Conservation (phyloP, 306 rosid genomes). For the Prunus padus region DNA sequence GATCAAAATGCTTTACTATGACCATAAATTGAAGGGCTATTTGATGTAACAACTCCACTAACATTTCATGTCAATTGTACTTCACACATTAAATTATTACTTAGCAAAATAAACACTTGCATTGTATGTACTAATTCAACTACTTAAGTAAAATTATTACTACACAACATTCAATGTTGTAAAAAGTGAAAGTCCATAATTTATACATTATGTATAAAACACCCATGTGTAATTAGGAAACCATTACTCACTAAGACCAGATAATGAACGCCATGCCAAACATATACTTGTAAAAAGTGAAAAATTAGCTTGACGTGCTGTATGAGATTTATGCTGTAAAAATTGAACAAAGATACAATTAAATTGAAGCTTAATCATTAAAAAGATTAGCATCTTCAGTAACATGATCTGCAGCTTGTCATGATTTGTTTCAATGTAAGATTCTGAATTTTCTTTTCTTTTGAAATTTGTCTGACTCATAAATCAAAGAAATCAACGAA, state of each 20-base stretch:
- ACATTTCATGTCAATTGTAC: background rate
- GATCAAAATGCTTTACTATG: conserved; percentile 1
- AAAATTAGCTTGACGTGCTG: background rate
- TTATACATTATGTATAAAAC: background rate
- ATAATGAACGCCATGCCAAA: background rate
- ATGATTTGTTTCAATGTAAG: background rate
- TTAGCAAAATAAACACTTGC: background rate
- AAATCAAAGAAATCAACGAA: background rate
- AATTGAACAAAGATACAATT: background rate
- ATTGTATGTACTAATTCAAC: background rate
- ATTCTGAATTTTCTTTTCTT: background rate
- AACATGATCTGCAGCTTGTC: background rate
- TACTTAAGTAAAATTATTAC: background rate
- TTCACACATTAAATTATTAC: too few species aligned
- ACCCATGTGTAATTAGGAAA: background rate
- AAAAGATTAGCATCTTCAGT: background rate
- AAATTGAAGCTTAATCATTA: background rate
- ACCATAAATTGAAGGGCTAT: background rate
- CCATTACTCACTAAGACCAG: background rate
- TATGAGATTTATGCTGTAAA: background rate
- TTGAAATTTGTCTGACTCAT: background rate
- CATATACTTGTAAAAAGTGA: background rate
- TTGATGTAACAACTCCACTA: background rate
- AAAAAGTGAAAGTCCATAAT: background rate
- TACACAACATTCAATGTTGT: background rate